Conservation (phyloP, 1,284 basidiomycete species). For the Sanghuangporus sanghuang region DNA sequence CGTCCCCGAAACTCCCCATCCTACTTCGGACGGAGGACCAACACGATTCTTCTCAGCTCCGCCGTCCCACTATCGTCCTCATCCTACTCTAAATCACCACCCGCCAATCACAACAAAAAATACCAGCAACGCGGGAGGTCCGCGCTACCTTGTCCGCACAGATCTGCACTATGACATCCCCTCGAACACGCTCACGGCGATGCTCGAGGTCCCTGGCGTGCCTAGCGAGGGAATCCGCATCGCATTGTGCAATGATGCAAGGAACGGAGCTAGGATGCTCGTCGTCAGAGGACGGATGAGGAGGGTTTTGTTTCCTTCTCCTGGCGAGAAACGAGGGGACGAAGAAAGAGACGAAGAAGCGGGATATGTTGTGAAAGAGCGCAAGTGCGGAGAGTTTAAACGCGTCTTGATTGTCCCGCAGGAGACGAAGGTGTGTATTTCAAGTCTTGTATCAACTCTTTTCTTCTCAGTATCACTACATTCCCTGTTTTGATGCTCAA, state of each 20-base stretch:
- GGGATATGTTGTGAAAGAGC: constrained; percentile 36
- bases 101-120: too few relatives aligned
- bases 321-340: neutral
- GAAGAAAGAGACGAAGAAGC: constrained; percentile 13
- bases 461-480: neutral
- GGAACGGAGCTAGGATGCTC: constrained; percentile 53
- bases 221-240: constrained; percentile 47
- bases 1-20: neutral
- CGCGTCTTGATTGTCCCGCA: constrained; percentile 53
- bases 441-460: neutral
- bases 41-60: neutral
- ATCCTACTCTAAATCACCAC: neutral
- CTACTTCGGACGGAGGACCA: neutral
- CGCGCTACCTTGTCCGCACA: constrained; percentile 36
- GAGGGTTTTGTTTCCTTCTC: constrained; percentile 12
- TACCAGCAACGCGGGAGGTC: neutral
- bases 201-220: constrained; percentile 62
- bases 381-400: constrained; percentile 46
- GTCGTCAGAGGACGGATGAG: constrained; percentile 38
- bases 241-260: constrained; percentile 46
- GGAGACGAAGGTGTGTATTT: constrained; percentile 45
- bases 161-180: constrained; percentile 49
- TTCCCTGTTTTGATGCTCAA: neutral
- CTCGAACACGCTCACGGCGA: constrained; percentile 43
- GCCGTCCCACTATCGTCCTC: neutral